These are phyloP conservation scores for Fusarium sp. DNA, from an alignment of 2,329 filamentous ascomycete species.

Conservation along the genomic window DNA sequence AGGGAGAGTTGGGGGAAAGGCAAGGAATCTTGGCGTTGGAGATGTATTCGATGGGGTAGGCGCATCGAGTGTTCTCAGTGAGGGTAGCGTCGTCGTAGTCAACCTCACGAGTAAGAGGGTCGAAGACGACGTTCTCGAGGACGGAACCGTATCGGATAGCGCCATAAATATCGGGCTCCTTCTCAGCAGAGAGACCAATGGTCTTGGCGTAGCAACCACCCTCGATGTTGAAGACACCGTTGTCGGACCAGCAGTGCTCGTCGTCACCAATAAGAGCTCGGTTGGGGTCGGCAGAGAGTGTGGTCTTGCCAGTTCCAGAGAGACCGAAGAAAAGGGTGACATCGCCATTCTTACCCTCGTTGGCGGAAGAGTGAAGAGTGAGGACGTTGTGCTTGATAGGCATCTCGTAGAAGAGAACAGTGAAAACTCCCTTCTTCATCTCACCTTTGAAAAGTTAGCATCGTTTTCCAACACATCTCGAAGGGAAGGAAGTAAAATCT, in stretches of 20 bases:
- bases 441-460: neutral
- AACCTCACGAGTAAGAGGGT: constrained; percentile 86
- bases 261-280: constrained; percentile 97
- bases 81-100: constrained; percentile 96
- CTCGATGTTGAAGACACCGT: constrained; percentile 99
- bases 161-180: constrained; percentile 97
- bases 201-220: constrained; percentile 99
- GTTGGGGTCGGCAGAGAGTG: constrained; percentile 95
- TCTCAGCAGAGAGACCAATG: constrained; percentile 96
- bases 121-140: constrained; percentile 98
- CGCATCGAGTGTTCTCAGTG: constrained; percentile 98
- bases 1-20: constrained; percentile 85
- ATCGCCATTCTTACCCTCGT: constrained; percentile 93
- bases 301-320: constrained; percentile 98
- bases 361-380: constrained; percentile 97
- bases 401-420: constrained; percentile 99
- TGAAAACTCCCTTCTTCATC: constrained; percentile 97
- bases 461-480: neutral
- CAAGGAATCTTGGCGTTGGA: constrained; percentile 99
- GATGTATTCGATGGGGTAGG: constrained; percentile 99
- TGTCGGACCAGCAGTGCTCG: constrained; percentile 99
- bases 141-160: constrained; percentile 98
- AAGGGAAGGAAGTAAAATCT: constrained; percentile 24
- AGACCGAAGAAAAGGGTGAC: constrained; percentile 99
- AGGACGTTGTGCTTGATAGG: constrained; percentile 99